phyloP scores from a whole-genome alignment of 2,329 filamentous ascomycete species.

The Venturia oleaginea region DNA sequence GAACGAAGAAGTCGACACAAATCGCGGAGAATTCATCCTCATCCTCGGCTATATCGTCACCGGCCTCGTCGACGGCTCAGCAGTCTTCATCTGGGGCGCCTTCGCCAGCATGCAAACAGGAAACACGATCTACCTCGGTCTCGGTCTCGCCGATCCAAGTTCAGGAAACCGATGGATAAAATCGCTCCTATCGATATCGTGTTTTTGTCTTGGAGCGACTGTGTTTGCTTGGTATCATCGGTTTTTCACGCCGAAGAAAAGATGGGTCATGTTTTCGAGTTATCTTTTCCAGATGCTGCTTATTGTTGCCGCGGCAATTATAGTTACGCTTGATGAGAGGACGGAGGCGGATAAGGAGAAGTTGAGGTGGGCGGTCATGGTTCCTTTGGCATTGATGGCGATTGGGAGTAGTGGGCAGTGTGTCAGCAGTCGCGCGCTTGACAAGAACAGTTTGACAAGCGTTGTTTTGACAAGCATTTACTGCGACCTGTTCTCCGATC shows the following conservation, averaged over 20 bases:
- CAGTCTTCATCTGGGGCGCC: conserved; percentile 67
- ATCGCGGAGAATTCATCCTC: conserved; percentile 59
- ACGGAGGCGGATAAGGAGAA: conserved; percentile 23
- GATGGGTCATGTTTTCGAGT: conserved; percentile 52
- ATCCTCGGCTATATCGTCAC: conserved; percentile 69
- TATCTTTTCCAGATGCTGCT: conserved; percentile 34
- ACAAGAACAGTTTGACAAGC: conserved; percentile 72
- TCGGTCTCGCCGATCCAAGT: conserved; percentile 55
- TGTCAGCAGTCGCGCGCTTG: conserved; percentile 59
- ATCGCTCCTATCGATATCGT: conserved; percentile 58
- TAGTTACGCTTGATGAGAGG: conserved; percentile 33
- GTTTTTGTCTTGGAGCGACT: conserved; percentile 65
- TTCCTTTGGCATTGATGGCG: conserved; percentile 60
- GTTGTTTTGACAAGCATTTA: conserved; percentile 44
- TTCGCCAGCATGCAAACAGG: conserved; percentile 82
- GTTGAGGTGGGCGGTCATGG: conserved; percentile 50
- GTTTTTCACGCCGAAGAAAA: conserved; percentile 48
- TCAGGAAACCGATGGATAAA: conserved; percentile 55
- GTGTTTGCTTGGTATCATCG: conserved; percentile 63
- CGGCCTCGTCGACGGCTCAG: conserved; percentile 66
- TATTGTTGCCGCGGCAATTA: conserved; percentile 32
- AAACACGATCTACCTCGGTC: conserved; percentile 74
- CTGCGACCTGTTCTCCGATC: conserved; percentile 68
- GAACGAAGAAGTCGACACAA: conserved; percentile 44
- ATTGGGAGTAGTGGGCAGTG: conserved; percentile 74